Evolutionary conservation across 2,329 filamentous ascomycete genomes (phyloP), one percentile per base, ranked within the genome.

Genomic region (Diaporthe velutina): DNA sequence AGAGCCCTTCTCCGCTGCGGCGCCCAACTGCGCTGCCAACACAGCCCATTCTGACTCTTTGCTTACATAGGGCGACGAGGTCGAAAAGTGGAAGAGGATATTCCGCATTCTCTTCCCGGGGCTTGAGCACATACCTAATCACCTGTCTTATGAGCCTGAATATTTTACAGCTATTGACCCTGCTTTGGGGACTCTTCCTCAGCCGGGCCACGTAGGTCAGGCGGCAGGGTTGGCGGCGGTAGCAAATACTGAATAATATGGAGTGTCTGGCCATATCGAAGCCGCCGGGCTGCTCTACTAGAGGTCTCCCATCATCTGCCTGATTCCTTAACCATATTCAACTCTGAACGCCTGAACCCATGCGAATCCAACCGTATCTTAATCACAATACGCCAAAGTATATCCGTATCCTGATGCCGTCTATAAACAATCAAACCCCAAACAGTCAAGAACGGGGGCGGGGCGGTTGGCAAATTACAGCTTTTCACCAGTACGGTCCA

Each of bases 401-500:
- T 67, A 52, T 38, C 64, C 64, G 33, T 67, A 50, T 52, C 22
- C 64, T 50, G 33, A 48, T 52, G 70, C 57, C 57, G 28, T 72
- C 45, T n/a, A 64, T 48, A 38, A 67, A 67, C 42, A 64, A 64
- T 54, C n/a, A 64, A 54, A 42, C 22, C 45, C 70, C 57, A 64
- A 48, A 42, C 38, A 40, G n/a, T 25, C 7, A 28, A 5, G 19
- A n/a, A 45, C 25, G 67, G 30, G 35, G 28, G 33, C 2, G 17
- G 22, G 45, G 45, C 22, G 45, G 17, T 22, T 22, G 30, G 38
- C 17, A 30, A 33, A 30, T 76, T 57, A 76, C 78, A 42, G 52
- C 40, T 74, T 73, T 13, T 19, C 71, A 73, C n/a, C 60, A 71
- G 30, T 80, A 80, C 12, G 68, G 67, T n/a, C 74, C 74, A 61